Percentiles rank a stretch among this genome's conserved stretches.
These are phyloP conservation scores for Zopfia rhizophila DNA, from an alignment of 2,329 filamentous ascomycete genomes.

Conservation along the genomic window DNA sequence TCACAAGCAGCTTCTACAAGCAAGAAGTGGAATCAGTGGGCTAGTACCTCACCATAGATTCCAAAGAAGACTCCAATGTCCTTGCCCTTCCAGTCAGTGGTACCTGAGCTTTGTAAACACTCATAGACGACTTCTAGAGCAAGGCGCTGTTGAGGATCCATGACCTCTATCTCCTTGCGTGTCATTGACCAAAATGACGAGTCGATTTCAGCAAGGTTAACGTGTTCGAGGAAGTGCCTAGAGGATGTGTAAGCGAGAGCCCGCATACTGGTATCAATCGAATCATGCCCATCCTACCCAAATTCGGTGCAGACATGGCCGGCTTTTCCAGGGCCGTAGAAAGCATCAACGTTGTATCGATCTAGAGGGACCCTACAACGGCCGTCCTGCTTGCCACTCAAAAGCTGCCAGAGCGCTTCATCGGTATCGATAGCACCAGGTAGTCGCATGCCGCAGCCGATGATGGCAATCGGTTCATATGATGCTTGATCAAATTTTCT, in stretches of 20 bases:
- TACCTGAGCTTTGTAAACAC: conserved; percentile 30
- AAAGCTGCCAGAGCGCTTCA: conserved; percentile 13
- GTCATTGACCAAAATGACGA: conserved; percentile 25
- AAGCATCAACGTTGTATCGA: conserved; percentile 45
- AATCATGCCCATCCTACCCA: too few relatives aligned
- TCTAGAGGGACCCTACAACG: conserved; percentile 41
- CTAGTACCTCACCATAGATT: conserved; percentile 36
- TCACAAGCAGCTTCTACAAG: too few relatives aligned
- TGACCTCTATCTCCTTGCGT: conserved; percentile 17
- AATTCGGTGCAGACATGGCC: conserved; percentile 9
- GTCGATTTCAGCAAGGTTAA: conserved; percentile 25
- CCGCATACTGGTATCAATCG: conserved; percentile 20
- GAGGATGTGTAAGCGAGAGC: conserved; percentile 31
- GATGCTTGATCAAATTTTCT: too few relatives aligned
- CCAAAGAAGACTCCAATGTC: conserved; percentile 46
- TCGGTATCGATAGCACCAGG: conserved; percentile 6
- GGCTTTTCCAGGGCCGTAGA: conserved; percentile 36
- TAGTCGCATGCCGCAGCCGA: conserved; percentile 7
- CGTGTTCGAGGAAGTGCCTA: conserved; percentile 20
- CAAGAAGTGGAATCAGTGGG: too few relatives aligned
- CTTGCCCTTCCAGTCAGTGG: conserved; percentile 34
- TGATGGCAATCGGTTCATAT: conserved; percentile 13
- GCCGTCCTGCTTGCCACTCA: conserved; percentile 30
- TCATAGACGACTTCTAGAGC: conserved; percentile 37
- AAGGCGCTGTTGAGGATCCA: conserved; percentile 34